Evolutionary conservation across 169 alveolate genomes (phyloP).

Genomic region (Plasmodium knowlesi): DNA sequence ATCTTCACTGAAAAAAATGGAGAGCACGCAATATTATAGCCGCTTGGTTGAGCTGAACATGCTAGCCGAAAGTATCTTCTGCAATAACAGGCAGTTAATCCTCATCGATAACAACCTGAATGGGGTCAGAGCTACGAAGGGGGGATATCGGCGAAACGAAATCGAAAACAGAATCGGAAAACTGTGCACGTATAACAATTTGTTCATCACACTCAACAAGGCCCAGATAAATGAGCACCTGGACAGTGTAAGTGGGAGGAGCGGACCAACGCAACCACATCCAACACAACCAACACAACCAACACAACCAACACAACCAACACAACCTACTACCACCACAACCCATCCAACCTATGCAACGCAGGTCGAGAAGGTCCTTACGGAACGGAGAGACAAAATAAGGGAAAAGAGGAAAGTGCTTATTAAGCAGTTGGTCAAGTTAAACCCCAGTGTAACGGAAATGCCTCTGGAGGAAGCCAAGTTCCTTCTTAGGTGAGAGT

Average conservation of each 20-base stretch:
- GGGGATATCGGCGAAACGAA: constrained; percentile 65
- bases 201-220: constrained; percentile 36
- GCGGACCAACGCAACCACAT: not conserved
- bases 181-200: constrained; percentile 23
- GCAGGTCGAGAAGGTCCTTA: constrained; percentile 53
- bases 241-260: constrained; percentile 20
- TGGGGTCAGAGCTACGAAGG: constrained; percentile 41
- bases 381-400: constrained; percentile 38
- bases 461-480: constrained; percentile 68
- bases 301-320: too few species aligned
- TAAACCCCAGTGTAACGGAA: constrained; percentile 70
- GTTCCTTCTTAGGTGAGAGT: constrained; percentile 10
- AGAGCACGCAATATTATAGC: constrained; percentile 52
- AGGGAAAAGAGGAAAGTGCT: constrained; percentile 52
- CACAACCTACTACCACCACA: too few species aligned
- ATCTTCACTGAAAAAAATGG: constrained; percentile 16
- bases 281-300: too few species aligned
- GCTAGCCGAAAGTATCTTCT: constrained; percentile 52
- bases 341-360: not conserved
- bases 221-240: constrained; percentile 29
- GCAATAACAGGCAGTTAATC: constrained; percentile 34
- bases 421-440: constrained; percentile 29
- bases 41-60: constrained; percentile 46
- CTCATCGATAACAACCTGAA: constrained; percentile 58
- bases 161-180: constrained; percentile 14